These are phyloP conservation scores for Pachysolen tannophilus DNA, from an alignment of 805 yeast species.

Conservation along the genomic window DNA sequence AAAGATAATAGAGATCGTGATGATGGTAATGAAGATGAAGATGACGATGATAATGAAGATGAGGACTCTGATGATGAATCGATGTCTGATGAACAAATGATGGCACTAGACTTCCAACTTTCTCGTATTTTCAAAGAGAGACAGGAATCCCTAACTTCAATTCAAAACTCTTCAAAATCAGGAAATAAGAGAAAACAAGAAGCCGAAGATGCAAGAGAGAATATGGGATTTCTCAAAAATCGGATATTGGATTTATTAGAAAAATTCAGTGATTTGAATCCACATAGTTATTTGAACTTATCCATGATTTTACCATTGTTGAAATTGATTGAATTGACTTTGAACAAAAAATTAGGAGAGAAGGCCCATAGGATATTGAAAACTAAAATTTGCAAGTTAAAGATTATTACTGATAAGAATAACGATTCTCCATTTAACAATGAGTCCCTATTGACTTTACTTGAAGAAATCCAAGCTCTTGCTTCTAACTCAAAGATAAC, in stretches of 20 bases:
- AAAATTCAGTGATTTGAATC: conserved; percentile 41
- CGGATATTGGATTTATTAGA: conserved; percentile 75
- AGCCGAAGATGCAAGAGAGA: conserved; percentile 71
- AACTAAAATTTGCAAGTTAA: conserved; percentile 46
- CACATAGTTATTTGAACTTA: conserved; percentile 31
- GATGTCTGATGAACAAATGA: conserved; percentile 95
- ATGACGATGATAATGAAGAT: conserved; percentile 38
- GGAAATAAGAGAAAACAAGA: conserved; percentile 68
- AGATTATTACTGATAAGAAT: conserved; percentile 17
- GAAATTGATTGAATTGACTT: conserved; percentile 53
- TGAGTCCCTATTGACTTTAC: not conserved
- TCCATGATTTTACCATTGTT: conserved; percentile 48
- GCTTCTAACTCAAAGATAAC: conserved; percentile 36
- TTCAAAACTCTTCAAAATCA: conserved; percentile 33
- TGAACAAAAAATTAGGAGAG: conserved; percentile 61
- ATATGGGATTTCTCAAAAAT: conserved; percentile 69
- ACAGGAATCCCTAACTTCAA: conserved; percentile 47
- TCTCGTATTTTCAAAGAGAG: conserved; percentile 81
- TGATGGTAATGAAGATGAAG: conserved; percentile 38
- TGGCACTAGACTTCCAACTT: conserved; percentile 82
- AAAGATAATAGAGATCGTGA: conserved; percentile 50
- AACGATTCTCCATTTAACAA: no score
- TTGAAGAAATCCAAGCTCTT: conserved; percentile 35
- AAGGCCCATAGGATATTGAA: conserved; percentile 71
- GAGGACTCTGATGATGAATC: conserved; percentile 64